Evolutionary conservation across 345 rosid genomes (phyloP), one percentile per base, ranked within the genome.

Genomic region (Gynandropsis gynandra): DNA sequence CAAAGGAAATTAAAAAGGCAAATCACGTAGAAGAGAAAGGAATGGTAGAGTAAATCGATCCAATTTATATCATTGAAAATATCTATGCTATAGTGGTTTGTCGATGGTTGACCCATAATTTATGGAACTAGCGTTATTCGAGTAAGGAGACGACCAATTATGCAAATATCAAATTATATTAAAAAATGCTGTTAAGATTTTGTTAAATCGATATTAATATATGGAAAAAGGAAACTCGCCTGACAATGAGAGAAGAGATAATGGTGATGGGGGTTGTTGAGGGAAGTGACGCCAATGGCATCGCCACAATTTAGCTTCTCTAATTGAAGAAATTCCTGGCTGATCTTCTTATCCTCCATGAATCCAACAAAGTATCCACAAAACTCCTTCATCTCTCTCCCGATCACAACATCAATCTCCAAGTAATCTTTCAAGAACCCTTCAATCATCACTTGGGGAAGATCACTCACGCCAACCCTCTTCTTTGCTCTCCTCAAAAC

Each of bases 401-500:
- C 97, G 2, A 77, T 57, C 42, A 79, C 85, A 46, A 20, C 67
- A 12, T 80, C 87, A 52, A 79, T 66, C 34, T 72, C 83, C 47
- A 83, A 29, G 47, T 82, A 81, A 50, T 85, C 80, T 66, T 58
- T 83, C 69, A 83, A 64, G 70, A 85, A 80, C 35, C 76, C 75
- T 40, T 89, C 89, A 32, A 89, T 69, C 95, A 89, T 82, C 16
- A 81, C 76, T 42, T 59, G 72, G 32, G 97, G 95, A 51, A 82
- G 41, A 49, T 70, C 63, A 50, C 79, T 85, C 11, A 83, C 74
- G 0, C 66, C 93, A 8, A 79, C 66, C 9, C 47, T 79, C 67
- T 57, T 80, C 29, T 75, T 77, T 4, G 69, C 72, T 60, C 45
- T 65, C 50, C 67, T 73, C 67, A 74, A 48, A 35, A 81, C 77